Base-by-base conservation (phyloP, 73 alveolate species). In the Blepharisma japonicum region DNA sequence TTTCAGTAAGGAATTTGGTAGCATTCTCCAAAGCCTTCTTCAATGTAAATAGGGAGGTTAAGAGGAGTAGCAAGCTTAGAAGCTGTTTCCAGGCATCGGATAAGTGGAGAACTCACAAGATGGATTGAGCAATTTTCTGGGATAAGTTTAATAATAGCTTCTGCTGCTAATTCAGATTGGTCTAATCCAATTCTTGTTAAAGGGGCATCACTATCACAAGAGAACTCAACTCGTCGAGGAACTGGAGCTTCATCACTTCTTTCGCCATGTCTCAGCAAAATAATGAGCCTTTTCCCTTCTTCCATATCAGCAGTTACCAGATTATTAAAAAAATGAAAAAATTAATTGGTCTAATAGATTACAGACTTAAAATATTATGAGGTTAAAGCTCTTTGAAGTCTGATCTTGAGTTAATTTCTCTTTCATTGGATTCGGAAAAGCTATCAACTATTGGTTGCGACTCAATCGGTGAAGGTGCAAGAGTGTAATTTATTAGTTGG, bases 1-100 rank as follows among this genome's bases (percentile, higher is more conserved):
- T n/a, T n/a, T 2, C 14, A 61, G 23, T 61, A 39, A 61, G 14
- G 74, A 14, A 14, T n/a, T 14, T 39, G 23, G 47, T 61, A 61
- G 46, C 74, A 61, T 25, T 61, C 74, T 9, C 74, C 74, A 39
- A 61, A 61, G 5, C 74, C 74, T 61, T 61, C 74, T 61, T 61
- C 74, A 61, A 61, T 14, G 46, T 14, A 61, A 61, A 61, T 61
- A 14, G 74, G 74, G 4, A 61, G 11, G 38, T 5, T 61, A 8
- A 61, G 23, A 8, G 11, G 11, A 14, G 18, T 14, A n/a, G 74
- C 39, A 20, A 61, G 47, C 23, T 61, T 61, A 14, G 14, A 14
- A 14, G 74, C 14, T 2, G 74, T 61, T 61, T 61, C 47, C 5
- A 61, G 39, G 23, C 74, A 61, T 14, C 74, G 39, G 74, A 61